Conservation (phyloP, 176 grass and related monocot genomes). For the Oryza meridionalis region DNA sequence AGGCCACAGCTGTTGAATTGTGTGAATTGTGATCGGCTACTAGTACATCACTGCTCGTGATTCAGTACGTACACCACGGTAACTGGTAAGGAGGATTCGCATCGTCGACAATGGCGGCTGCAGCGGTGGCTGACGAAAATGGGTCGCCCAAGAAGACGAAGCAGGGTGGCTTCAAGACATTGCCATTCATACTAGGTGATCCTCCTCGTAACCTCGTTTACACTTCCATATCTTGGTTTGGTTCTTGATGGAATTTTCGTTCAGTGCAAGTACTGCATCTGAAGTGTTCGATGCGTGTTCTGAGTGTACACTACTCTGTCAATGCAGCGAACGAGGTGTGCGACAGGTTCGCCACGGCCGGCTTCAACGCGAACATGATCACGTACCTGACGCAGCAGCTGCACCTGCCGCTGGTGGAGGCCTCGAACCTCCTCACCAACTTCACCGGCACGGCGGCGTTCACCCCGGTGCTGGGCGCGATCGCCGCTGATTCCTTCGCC, state of each 20-base stretch:
- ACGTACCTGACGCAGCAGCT: conserved; percentile 73
- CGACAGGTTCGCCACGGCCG: conserved; percentile 58
- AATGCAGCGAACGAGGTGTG: conserved; percentile 66
- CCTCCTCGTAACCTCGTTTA: no score
- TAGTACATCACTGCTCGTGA: neutral
- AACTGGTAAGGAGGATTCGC: neutral
- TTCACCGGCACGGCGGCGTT: conserved; percentile 63
- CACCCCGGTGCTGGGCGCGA: conserved; percentile 69
- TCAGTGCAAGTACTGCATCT: neutral
- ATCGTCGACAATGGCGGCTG: conserved; percentile 25
- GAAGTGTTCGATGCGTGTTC: no score
- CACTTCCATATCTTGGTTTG: neutral
- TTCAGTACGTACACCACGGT: neutral
- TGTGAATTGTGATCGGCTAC: neutral
- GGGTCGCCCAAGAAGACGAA: conserved; percentile 45
- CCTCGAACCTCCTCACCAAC: conserved; percentile 71
- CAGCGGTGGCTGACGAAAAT: conserved; percentile 48
- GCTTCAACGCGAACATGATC: conserved; percentile 76
- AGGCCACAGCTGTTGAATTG: no score
- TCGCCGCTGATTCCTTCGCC: conserved; percentile 67
- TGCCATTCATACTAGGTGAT: conserved; percentile 73
- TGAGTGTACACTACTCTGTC: no score
- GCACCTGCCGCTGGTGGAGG: conserved; percentile 72
- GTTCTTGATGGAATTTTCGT: neutral
- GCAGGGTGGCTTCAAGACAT: conserved; percentile 69